Conservation (phyloP, 2,329 filamentous ascomycete genomes). For the Sarocladium oryzae region DNA sequence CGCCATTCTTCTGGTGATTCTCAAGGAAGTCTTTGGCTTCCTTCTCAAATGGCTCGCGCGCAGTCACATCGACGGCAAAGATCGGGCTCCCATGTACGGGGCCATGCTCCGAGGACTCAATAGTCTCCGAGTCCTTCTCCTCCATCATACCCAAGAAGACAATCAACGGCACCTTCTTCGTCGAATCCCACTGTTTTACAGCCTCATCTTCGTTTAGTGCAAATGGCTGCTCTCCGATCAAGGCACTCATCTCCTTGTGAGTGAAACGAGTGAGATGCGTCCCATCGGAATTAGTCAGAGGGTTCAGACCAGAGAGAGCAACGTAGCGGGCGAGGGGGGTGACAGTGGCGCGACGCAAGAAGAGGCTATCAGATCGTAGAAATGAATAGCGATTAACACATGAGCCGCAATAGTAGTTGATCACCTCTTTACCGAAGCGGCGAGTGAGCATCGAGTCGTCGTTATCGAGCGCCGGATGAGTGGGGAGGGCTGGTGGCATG, state of each 20-base stretch:
- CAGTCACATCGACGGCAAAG: slow-evolving; percentile 86
- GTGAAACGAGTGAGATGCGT: slow-evolving; percentile 60
- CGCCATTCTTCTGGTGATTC: slow-evolving; percentile 44
- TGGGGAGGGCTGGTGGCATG: slow-evolving; percentile 30
- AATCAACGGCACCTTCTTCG: slow-evolving; percentile 59
- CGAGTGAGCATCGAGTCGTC: slow-evolving; percentile 63
- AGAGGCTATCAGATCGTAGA: slow-evolving; percentile 62
- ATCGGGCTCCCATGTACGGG: slow-evolving; percentile 74
- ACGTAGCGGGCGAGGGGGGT: slow-evolving; percentile 66
- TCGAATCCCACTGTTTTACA: slow-evolving; percentile 68
- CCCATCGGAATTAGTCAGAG: slow-evolving; percentile 51
- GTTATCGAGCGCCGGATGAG: slow-evolving; percentile 36
- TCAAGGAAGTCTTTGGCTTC: slow-evolving; percentile 46
- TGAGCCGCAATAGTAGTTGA: slow-evolving; percentile 79
- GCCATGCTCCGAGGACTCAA: slow-evolving; percentile 41
- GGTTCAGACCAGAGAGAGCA: slow-evolving; percentile 70
- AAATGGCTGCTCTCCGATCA: slow-evolving; percentile 70
- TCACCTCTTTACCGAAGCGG: slow-evolving; percentile 72
- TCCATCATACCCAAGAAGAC: slow-evolving; percentile 79
- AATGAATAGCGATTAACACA: slow-evolving; percentile 76
- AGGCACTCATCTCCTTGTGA: slow-evolving; percentile 59
- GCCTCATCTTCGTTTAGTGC: slow-evolving; percentile 63
- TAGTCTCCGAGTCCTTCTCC: slow-evolving; percentile 30
- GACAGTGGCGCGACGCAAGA: slow-evolving; percentile 60
- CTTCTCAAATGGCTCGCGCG: slow-evolving; percentile 55